Percentiles rank a stretch among this genome's conserved stretches.
These are phyloP conservation scores for Starmerella ratchasimensis DNA, from an alignment of 805 yeast genomes.

Conservation along the genomic window DNA sequence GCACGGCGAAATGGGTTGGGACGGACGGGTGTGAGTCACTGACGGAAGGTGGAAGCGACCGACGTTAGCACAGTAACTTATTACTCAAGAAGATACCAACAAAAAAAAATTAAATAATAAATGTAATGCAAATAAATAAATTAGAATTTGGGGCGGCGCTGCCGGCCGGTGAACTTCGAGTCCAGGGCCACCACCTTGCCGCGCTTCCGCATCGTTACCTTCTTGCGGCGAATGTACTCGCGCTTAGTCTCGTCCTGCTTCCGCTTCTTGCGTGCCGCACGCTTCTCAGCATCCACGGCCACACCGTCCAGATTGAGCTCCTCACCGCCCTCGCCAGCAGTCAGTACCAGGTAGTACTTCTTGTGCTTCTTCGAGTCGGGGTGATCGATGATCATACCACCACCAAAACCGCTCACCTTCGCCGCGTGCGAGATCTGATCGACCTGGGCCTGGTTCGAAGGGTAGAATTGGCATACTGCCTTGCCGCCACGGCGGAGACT, in stretches of 20 bases:
- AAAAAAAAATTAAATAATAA: not conserved
- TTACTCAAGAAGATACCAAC: not conserved
- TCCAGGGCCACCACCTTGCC: slow-evolving; percentile 81
- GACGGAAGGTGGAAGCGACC: not conserved
- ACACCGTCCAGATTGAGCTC: slow-evolving; percentile 69
- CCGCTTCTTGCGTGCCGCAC: slow-evolving; percentile 28
- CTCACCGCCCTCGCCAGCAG: slow-evolving; percentile 70
- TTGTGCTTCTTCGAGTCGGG: slow-evolving; percentile 85
- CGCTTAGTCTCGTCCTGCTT: slow-evolving; percentile 59
- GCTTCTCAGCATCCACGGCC: slow-evolving; percentile 42
- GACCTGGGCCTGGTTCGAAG: slow-evolving; percentile 74
- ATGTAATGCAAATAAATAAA: slow-evolving; percentile 6
- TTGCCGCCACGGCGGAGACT: slow-evolving; percentile 86
- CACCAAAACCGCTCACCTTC: slow-evolving; percentile 87
- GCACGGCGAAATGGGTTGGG: not conserved
- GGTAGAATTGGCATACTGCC: slow-evolving; percentile 94
- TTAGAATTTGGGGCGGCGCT: slow-evolving; percentile 52
- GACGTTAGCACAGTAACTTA: too few relatives aligned
- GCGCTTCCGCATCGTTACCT: slow-evolving; percentile 80
- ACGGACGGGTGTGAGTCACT: not conserved
- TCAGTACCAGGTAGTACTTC: slow-evolving; percentile 77
- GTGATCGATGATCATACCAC: slow-evolving; percentile 87
- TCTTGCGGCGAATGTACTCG: slow-evolving; percentile 77
- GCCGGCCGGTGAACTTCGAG: slow-evolving; percentile 83
- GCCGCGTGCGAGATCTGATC: slow-evolving; percentile 71